Base-by-base conservation (phyloP, 2,329 filamentous ascomycete genomes). In the Cordyceps farinosa region DNA sequence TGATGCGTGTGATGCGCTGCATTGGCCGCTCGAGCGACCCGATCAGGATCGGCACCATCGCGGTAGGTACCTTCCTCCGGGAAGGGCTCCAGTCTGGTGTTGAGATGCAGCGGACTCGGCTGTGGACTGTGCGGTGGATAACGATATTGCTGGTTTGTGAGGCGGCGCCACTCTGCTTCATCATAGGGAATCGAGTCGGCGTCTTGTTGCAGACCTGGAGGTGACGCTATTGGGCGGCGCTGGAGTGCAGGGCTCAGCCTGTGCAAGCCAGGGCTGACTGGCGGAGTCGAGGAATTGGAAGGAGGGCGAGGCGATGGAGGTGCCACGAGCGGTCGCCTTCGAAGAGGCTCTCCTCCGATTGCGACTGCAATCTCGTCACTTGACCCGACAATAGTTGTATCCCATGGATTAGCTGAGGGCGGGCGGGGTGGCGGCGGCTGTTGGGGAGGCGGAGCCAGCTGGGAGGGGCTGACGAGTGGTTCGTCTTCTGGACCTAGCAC, bases 391-490 rank as follows among this genome's bases (percentile, higher is more conserved):
- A 64, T 64, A 29, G 72, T 70, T 42, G 75, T 67, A 63, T 80
- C 75, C 79, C 79, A 82, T 7, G 79, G 79, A 59, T 80, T 77
- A 11, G 72, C 65, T 7, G 76, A 78, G 10, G 79, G 78, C 3
- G 77, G 78, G 60, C 57, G 57, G 47, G 65, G 66, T 38, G 15
- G 67, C 58, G 11, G 67, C 60, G 60, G 65, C 64, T 32, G 66
- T 50, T 42, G 48, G 44, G 61, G 48, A 34, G 52, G 45, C 34
- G 62, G 62, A 30, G 27, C 42, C 27, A 58, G 58, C 22, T 50
- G 50, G 5, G 58, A 61, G 27, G 63, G 50, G 58, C 62, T 57
- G 61, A 47, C 40, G 22, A 53, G 15, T 6, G 36, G 10, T 7
- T 56, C 48, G 6, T 54, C 55, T 27, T 60, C 62, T 27, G 55